Evolutionary conservation across 2,329 filamentous ascomycete species (phyloP).

Genomic region (Lecanoromycetidae sp.): DNA sequence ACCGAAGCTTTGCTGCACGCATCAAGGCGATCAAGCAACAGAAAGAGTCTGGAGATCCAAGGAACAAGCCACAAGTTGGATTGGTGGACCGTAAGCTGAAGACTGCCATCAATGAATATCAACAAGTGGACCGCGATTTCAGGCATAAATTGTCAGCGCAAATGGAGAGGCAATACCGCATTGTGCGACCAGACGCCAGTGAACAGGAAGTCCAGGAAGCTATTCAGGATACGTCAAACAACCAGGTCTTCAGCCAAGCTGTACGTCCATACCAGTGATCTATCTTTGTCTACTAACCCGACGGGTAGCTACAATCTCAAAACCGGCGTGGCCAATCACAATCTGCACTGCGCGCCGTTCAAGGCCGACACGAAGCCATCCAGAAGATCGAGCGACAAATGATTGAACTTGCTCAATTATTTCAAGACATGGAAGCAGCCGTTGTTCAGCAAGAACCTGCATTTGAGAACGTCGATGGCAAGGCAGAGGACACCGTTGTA

Average conservation of each 20-base stretch:
- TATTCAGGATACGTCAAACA: slow-evolving; percentile 54
- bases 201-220: slow-evolving; percentile 68
- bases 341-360: slow-evolving; percentile 65
- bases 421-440: slow-evolving; percentile 77
- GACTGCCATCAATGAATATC: slow-evolving; percentile 68
- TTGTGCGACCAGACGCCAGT: slow-evolving; percentile 69
- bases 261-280: too few species aligned
- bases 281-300: too few species aligned
- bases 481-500: slow-evolving; percentile 71
- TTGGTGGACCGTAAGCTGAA: slow-evolving; percentile 70
- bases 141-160: slow-evolving; percentile 69
- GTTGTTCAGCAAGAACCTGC: slow-evolving; percentile 76
- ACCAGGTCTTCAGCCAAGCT: slow-evolving; percentile 78
- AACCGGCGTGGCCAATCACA: slow-evolving; percentile 71
- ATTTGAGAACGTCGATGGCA: slow-evolving; percentile 70
- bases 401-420: slow-evolving; percentile 73
- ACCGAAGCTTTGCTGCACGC: slow-evolving; percentile 65
- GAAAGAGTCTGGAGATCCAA: slow-evolving; percentile 58
- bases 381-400: slow-evolving; percentile 87
- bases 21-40: slow-evolving; percentile 74
- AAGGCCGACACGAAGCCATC: slow-evolving; percentile 72
- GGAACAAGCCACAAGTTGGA: slow-evolving; percentile 69
- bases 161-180: slow-evolving; percentile 79
- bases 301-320: slow-evolving; percentile 64
- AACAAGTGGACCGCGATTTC: slow-evolving; percentile 67